Percentiles rank a stretch among this genome's conserved stretches.
phyloP scores from a whole-genome alignment of 2,329 filamentous ascomycete species.

The Beauveria sp. region DNA sequence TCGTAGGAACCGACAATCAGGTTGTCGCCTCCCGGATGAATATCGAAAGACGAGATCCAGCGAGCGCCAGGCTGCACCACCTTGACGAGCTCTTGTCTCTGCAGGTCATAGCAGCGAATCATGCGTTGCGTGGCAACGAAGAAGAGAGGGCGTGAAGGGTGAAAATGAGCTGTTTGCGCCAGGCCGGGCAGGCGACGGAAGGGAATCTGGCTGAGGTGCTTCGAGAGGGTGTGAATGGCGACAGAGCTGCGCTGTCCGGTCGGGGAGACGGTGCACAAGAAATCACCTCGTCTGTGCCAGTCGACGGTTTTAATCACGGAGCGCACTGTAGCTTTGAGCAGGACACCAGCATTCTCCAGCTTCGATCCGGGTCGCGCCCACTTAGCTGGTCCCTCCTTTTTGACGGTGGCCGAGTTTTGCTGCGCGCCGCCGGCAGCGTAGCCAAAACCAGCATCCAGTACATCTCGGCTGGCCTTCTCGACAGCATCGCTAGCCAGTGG shows the following conservation, averaged over 20 bases:
- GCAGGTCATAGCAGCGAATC: conserved; percentile 89
- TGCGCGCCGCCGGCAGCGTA: conserved; percentile 67
- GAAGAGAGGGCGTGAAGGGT: conserved; percentile 85
- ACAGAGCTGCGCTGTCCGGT: conserved; percentile 71
- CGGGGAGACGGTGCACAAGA: conserved; percentile 86
- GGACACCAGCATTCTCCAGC: conserved; percentile 69
- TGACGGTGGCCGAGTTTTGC: conserved; percentile 42
- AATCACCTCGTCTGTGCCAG: conserved; percentile 93
- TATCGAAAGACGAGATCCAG: conserved; percentile 87
- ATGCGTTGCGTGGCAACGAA: conserved; percentile 93
- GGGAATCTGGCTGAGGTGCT: conserved; percentile 84
- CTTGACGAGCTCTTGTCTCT: conserved; percentile 85
- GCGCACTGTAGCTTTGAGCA: conserved; percentile 73
- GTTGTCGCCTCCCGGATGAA: conserved; percentile 91
- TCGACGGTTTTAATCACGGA: conserved; percentile 78
- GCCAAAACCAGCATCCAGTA: conserved; percentile 86
- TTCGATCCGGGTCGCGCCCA: conserved; percentile 74
- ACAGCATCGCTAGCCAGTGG: conserved; percentile 64
- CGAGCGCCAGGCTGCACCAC: conserved; percentile 87
- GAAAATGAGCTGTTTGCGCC: conserved; percentile 86
- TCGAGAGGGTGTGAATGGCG: conserved; percentile 88
- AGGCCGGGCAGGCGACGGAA: conserved; percentile 72
- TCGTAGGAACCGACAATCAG: conserved; percentile 93
- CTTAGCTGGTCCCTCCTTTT: conserved; percentile 69
- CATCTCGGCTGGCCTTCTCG: conserved; percentile 64